Base-by-base conservation (phyloP, 768 basidiomycete species). In the Leccinum ochraceum region DNA sequence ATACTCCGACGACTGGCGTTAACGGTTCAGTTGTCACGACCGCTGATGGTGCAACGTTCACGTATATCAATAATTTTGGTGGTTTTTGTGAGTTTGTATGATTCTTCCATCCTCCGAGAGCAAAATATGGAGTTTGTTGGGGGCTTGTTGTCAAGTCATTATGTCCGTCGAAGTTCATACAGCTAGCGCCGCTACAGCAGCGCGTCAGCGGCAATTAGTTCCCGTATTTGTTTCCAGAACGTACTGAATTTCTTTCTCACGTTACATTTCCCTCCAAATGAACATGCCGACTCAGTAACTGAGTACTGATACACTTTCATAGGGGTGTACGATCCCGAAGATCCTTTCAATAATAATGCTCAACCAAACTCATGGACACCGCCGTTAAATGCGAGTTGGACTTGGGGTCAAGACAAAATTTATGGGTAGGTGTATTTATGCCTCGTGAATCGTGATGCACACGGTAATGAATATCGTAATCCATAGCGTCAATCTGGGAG, bases 291-390 rank as follows among this genome's bases (percentile, higher is more conserved):
- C 10, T 34, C 6, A 36, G 13, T 36, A 6, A 6, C 46, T 13
- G 11, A 48, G 46, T 20, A 36, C 56, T 55, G 17, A 73, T 52
- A 16, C 32, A 11, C 59, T 28, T 53, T 51, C 60, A 32, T 59
- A 89, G 88, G 86, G 88, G 80, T 83, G 20, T 76, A 72, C 74
- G 84, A 92, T 73, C 86, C 87, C 14, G 79, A 86, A 50, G 79
- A 90, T 70, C 90, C 92, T 6, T 91, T 86, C 78, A 87, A 86
- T 75, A 86, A 89, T 70, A 78, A 81, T 48, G 92, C 93, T 7
- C 82, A 79, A 60, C 81, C 88, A 9, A 92, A 94, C 67, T 85
- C 82, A 2, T 95, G 90, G 87, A 88, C 89, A 6, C 92, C 91
- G 1, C 81, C 89, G 7, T 77, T 96, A 53, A 90, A 89, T 75